Evolutionary conservation across 2,329 filamentous ascomycete genomes (phyloP), one percentile per base, ranked within the genome.

Genomic region (Diaporthe sp.): DNA sequence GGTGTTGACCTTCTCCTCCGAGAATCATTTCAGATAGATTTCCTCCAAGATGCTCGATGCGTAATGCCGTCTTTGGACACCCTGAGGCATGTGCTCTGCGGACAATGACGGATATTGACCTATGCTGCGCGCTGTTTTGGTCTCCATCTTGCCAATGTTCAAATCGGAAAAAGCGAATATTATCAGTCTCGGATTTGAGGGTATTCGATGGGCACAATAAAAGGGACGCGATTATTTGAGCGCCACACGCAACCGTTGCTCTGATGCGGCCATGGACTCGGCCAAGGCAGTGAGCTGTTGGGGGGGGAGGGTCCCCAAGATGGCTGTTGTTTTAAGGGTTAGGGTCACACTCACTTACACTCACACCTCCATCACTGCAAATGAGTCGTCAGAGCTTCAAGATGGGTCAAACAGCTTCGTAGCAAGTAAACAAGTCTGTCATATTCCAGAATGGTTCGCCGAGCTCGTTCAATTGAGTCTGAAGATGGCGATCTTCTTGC

Each of bases 111-210:
- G 12, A 17, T 15, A 30, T 25, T 55, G 7, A 8, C 28, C 25
- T 15, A 9, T 6, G 28, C 17, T 30, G 8, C 33, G 25, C 13
- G 10, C 50, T 54, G 3, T 9, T 4, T 10, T 47, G 17, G 10
- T 47, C 28, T 8, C n/a, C n/a, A 13, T 54, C n/a, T 6, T 22
- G 17, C 7, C 1, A 22, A 47, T 22, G 17, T 22, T 54, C 10
- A 25, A 5, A 28, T 8, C 3, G 15, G 1, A 15, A 19, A 13
- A 3, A 30, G 0, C 3, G 0, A 54, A 28, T 10, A 9, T 1
- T 5, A 19, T 17, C 15, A 15, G 15, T 12, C 8, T 17, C 12
- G 6, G 8, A 28, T 2, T 52, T 6, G 10, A 54, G 4, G 22
- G 35, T 38, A n/a, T n/a, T n/a, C n/a, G n/a, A n/a, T 38, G 10